Evolutionary conservation across 1,284 basidiomycete genomes (phyloP).

Genomic region (Cryptococcus amylolentus): DNA sequence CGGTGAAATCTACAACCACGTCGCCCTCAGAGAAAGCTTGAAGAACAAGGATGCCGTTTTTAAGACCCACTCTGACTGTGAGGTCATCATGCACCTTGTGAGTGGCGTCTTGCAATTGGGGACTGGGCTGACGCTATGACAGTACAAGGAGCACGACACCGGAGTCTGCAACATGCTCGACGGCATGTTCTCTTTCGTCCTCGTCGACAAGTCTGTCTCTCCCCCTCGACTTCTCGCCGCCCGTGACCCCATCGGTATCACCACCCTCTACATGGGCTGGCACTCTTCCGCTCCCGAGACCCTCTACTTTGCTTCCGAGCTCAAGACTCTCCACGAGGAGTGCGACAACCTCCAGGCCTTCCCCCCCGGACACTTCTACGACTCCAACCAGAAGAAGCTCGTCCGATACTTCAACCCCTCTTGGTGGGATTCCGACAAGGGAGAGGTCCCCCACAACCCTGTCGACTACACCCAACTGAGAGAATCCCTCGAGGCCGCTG

Average conservation of each 20-base stretch:
- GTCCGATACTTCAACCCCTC: conserved; percentile 78
- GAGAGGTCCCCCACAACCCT: conserved; percentile 61
- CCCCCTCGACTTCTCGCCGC: conserved; percentile 91
- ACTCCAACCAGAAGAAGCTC: conserved; percentile 71
- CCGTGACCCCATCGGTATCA: conserved; percentile 96
- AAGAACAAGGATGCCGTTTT: conserved; percentile 64
- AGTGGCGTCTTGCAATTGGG: conserved; percentile 29
- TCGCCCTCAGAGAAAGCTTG: conserved; percentile 70
- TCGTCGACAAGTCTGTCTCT: conserved; percentile 85
- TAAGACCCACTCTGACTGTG: conserved; percentile 98
- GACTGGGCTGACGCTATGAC: conserved; percentile 3
- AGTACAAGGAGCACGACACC: conserved; percentile 82
- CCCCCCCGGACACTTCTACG: conserved; percentile 95
- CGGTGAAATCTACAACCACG: conserved; percentile 99
- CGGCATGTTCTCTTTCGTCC: conserved; percentile 98
- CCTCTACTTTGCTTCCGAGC: conserved; percentile 91
- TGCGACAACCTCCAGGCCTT: conserved; percentile 95
- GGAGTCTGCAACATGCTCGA: conserved; percentile 76
- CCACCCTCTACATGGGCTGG: conserved; percentile 96
- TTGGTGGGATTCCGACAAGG: conserved; percentile 77
- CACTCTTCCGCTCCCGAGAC: conserved; percentile 77
- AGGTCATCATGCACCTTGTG: conserved; percentile 91
- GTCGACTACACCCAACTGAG: conserved; percentile 71
- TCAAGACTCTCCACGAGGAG: conserved; percentile 87
- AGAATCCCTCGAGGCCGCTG: conserved; percentile 83